Evolutionary conservation across 73 alveolate genomes (phyloP), one percentile per base, ranked within the genome.

Genomic region (Paramecium pentaurelia): DNA sequence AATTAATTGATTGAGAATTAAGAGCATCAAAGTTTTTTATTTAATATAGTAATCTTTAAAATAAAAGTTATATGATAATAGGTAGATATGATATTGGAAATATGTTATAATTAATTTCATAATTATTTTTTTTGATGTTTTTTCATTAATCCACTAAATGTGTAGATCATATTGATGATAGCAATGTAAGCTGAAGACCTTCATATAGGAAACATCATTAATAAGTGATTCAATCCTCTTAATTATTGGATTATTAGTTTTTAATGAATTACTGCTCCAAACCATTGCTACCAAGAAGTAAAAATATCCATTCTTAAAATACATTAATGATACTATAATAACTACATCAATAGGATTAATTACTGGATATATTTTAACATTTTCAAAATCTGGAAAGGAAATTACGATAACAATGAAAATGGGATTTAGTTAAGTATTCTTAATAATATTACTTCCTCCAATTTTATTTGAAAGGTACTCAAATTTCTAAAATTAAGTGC

Each of bases 301-400:
- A 3, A 28, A 64, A 64, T 64, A 64, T 64, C 51, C 84, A 25
- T 32, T 32, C 42, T 32, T 64, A 64, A 28, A 64, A 22, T 64
- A 32, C 20, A n/a, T 71, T 25, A 71, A 71, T 71, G 58, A 71
- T 38, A 75, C 88, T 42, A 75, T 75, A 14, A 27, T 75, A 22
- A 75, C 88, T 4, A 75, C 88, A 30, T 38, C 27, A 4, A 11
- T 75, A 36, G 70, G 88, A 6, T 4, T 75, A 71, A 95, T 96
- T 58, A 51, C 94, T 8, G 98, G 99, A 18, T 93, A 96, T 9
- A 85, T 93, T 4, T 40, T 95, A 32, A 71, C 93, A 22, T 94
- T 64, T 71, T 97, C 99, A 1, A 92, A 95, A 84, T 51, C 96
- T 9, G 98, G 99, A 27, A 93, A 97, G 18, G 84, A 93, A 47